Conservation (phyloP, 2,329 filamentous ascomycete species). For the Penicillium sp. region DNA sequence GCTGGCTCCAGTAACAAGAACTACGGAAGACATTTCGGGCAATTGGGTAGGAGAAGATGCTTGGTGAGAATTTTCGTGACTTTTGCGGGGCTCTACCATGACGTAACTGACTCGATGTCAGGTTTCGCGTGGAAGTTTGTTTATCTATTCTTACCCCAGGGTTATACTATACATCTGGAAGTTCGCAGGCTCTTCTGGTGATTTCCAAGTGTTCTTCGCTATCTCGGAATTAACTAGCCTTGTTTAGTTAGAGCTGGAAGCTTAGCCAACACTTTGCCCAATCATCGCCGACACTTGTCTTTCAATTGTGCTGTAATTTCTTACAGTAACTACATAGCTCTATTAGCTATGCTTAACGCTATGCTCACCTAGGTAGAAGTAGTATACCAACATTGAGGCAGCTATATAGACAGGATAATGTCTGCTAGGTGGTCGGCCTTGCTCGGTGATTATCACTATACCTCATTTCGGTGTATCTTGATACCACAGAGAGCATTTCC, state of each 20-base stretch:
- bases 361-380: too few species aligned
- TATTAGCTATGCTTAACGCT: too few species aligned
- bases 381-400: too few species aligned
- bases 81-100: slow-evolving; percentile 17
- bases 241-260: slow-evolving; percentile 3
- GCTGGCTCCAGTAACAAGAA: slow-evolving; percentile 76
- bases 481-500: too few species aligned
- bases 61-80: slow-evolving; percentile 2
- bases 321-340: too few species aligned
- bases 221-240: not conserved
- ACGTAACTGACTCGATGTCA: slow-evolving; percentile 22
- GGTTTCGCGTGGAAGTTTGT: slow-evolving; percentile 1
- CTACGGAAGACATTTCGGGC: slow-evolving; percentile 47
- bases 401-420: too few species aligned
- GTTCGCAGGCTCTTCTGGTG: not conserved
- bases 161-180: too few species aligned
- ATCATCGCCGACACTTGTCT: not conserved
- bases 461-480: too few species aligned
- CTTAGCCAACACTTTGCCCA: not conserved
- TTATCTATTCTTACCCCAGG: not conserved
- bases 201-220: not conserved
- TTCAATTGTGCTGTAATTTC: too few species aligned
- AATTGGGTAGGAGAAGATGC: not conserved
- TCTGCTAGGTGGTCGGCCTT: too few species aligned
- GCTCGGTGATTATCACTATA: too few species aligned